phyloP scores from a whole-genome alignment of 257 asterid genomes.

The Anisodus tanguticus region DNA sequence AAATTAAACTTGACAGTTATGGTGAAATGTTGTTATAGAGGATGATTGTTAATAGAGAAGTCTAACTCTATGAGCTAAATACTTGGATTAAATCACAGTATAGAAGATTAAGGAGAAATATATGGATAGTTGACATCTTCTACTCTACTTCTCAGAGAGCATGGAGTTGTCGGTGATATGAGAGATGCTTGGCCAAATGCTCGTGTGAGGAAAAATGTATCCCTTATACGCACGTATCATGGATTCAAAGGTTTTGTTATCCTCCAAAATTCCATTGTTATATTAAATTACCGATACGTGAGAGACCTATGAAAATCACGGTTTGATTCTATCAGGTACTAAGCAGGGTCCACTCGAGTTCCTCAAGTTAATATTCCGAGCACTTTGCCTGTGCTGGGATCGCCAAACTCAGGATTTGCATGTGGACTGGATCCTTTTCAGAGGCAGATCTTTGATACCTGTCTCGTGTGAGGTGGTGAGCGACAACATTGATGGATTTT shows the following conservation, averaged over 20 bases:
- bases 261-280: not conserved
- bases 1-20: too few relatives aligned
- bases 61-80: not conserved
- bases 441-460: slow-evolving; percentile 85
- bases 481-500: slow-evolving; percentile 88
- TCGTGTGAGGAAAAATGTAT: slow-evolving; percentile 84
- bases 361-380: slow-evolving; percentile 81
- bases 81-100: not conserved
- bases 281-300: not conserved
- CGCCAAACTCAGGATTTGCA: slow-evolving; percentile 98
- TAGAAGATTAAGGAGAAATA: not conserved
- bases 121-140: slow-evolving; percentile 16
- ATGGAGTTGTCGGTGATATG: slow-evolving; percentile 97
- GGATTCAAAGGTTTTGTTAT: slow-evolving; percentile 83
- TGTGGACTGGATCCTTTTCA: slow-evolving; percentile 90
- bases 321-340: slow-evolving; percentile 55
- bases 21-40: too few relatives aligned
- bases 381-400: slow-evolving; percentile 99
- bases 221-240: slow-evolving; percentile 82
- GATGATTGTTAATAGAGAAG: too few relatives aligned
- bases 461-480: slow-evolving; percentile 87
- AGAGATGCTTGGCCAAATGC: slow-evolving; percentile 99
- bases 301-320: not conserved
- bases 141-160: slow-evolving; percentile 63
- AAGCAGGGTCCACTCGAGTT: slow-evolving; percentile 89